phyloP scores from a whole-genome alignment of 345 rosid species.

The Pelargonium nanum region DNA sequence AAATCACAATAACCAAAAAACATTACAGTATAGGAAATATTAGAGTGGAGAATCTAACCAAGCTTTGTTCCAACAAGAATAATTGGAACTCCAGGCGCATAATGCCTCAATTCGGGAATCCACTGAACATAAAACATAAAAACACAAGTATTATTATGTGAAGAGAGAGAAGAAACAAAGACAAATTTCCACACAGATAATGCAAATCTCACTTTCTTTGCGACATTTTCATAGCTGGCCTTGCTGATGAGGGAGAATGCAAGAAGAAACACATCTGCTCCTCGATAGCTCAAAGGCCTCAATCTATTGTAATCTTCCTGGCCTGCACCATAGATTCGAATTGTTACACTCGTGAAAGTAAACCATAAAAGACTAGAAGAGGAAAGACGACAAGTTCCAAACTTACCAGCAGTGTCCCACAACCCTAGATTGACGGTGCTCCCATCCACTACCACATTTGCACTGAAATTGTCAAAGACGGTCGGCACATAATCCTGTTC shows the following conservation, averaged over 20 bases:
- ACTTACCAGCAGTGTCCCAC: conserved; percentile 81
- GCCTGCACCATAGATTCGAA: conserved; percentile 36
- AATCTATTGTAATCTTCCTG: conserved; percentile 91
- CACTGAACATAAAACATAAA: conserved; percentile 40
- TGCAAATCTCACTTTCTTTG: conserved; percentile 50
- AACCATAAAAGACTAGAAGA: neutral
- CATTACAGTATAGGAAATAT: neutral
- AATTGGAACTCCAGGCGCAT: conserved; percentile 62
- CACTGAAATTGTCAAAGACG: conserved; percentile 78
- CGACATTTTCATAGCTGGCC: conserved; percentile 85
- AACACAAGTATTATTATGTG: conserved; percentile 14
- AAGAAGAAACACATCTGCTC: conserved; percentile 83
- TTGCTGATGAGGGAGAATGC: conserved; percentile 89
- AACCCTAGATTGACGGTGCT: conserved; percentile 65
- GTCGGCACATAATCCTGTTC: conserved; percentile 79
- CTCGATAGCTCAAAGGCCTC: conserved; percentile 87
- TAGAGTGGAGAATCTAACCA: conserved; percentile 19
- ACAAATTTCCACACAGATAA: neutral
- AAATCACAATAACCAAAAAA: neutral
- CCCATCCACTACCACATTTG: conserved; percentile 76
- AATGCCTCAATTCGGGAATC: conserved; percentile 91
- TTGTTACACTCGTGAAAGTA: conserved; percentile 4
- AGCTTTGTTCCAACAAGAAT: conserved; percentile 58
- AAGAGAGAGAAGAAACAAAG: conserved; percentile 1
- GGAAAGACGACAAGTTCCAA: neutral